These are phyloP conservation scores for Lanmaoa rubissima DNA, from an alignment of 768 basidiomycete genomes.

Conservation along the genomic window DNA sequence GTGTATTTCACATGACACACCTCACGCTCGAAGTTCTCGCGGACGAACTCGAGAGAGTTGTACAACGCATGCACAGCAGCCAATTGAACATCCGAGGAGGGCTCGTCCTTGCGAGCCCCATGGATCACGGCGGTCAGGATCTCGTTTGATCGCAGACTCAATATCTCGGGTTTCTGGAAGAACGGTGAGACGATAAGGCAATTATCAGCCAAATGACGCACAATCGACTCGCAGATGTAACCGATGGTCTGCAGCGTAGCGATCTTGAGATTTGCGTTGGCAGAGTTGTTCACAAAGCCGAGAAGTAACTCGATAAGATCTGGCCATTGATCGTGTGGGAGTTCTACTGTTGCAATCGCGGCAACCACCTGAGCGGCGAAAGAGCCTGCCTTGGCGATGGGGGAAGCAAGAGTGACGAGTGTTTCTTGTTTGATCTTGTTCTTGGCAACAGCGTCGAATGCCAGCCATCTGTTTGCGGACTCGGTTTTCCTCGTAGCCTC, in stretches of 20 bases:
- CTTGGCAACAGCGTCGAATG: slow-evolving; percentile 64
- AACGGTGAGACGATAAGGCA: slow-evolving; percentile 6
- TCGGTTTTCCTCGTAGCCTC: slow-evolving; percentile 73
- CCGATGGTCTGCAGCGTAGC: slow-evolving; percentile 94
- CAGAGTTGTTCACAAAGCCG: slow-evolving; percentile 75
- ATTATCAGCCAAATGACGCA: slow-evolving; percentile 44
- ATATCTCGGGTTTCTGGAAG: slow-evolving; percentile 84
- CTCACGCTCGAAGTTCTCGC: slow-evolving; percentile 97
- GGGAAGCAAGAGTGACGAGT: slow-evolving; percentile 77
- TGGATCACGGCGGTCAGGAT: slow-evolving; percentile 98
- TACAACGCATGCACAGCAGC: slow-evolving; percentile 90
- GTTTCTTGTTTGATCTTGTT: slow-evolving; percentile 85
- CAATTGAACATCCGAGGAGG: slow-evolving; percentile 84
- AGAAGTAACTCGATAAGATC: slow-evolving; percentile 87
- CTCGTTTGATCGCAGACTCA: slow-evolving; percentile 89
- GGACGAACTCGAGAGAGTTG: slow-evolving; percentile 96
- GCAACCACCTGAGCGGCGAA: slow-evolving; percentile 93
- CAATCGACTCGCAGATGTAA: slow-evolving; percentile 95
- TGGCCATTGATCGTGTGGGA: slow-evolving; percentile 85
- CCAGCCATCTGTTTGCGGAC: slow-evolving; percentile 78
- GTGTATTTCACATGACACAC: slow-evolving; percentile 43
- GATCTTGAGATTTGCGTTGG: slow-evolving; percentile 73
- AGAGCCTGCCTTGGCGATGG: slow-evolving; percentile 67
- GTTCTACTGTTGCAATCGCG: slow-evolving; percentile 91
- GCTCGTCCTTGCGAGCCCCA: slow-evolving; percentile 94